A percentile compares a stretch with the other conserved stretches of the same genome.
Evolutionary conservation across 257 asterid genomes (phyloP).

Genomic region (Nicotiana noctiflora): DNA sequence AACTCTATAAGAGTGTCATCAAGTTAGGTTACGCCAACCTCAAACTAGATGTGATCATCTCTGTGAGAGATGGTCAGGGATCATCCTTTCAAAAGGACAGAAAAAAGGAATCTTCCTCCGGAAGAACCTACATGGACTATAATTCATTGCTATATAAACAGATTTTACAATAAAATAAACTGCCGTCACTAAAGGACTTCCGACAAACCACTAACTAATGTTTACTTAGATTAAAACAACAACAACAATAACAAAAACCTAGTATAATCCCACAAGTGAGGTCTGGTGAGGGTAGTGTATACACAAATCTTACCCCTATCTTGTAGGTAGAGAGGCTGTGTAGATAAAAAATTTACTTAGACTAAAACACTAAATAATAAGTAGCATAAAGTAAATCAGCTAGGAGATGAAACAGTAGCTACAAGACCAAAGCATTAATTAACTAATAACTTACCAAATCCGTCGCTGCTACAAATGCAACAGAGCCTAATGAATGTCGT

Average conservation of each 20-base stretch:
- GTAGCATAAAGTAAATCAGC: neutral
- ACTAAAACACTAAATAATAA: neutral
- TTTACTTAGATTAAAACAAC: neutral
- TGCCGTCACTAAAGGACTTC: neutral
- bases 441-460: slow-evolving; percentile 42
- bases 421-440: neutral
- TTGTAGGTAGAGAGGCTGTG: too few relatives aligned
- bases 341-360: neutral
- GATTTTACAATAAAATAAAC: neutral
- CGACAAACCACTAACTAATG: neutral
- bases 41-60: too few relatives aligned
- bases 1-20: too few relatives aligned
- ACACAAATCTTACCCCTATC: too few relatives aligned
- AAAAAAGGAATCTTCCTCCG: neutral
- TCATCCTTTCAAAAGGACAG: neutral
- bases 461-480: slow-evolving; percentile 35
- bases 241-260: too few relatives aligned
- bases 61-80: too few relatives aligned
- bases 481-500: slow-evolving; percentile 43
- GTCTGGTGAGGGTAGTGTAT: too few relatives aligned
- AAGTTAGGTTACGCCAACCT: too few relatives aligned
- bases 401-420: neutral
- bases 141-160: neutral
- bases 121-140: neutral
- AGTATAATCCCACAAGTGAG: too few relatives aligned